Base-by-base conservation (phyloP, 768 basidiomycete species). In the Suillus occidentalis region DNA sequence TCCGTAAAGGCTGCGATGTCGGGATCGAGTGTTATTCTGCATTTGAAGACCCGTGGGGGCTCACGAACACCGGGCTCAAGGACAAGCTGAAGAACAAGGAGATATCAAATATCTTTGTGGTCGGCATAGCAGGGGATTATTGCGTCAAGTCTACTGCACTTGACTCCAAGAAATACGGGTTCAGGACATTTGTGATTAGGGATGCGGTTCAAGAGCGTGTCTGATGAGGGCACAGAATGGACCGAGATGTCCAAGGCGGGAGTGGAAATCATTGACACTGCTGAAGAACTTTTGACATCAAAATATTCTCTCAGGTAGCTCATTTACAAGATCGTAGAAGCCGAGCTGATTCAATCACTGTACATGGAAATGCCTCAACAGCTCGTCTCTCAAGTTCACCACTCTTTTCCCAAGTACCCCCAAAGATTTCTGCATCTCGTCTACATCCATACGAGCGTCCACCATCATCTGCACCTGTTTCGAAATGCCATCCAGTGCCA, bases 21-120 rank as follows among this genome's bases (percentile, higher is more conserved):
- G 80, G 78, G 39, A 81, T 93, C 68, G 93, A 95, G 72, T 87
- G 87, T 50, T 95, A 95, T 72, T 91, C 89, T n/a, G 92, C 89
- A 1, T 94, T 94, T 71, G 81, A 79, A 56, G 87, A 89, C 69
- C 82, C 84, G 50, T 84, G 85, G 80, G 80, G 79, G 31, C 77
- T 79, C 63, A 66, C 77, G 60, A 72, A 77, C 63, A 87, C 85
- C 10, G 79, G 80, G 8, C 81, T 89, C n/a, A 80, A 81, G 60
- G 70, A 61, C 28, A 65, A 80, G 34, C 75, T 89, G 59, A 69
- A 73, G 63, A 74, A 75, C 52, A 75, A 78, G 49, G 77, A 72
- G 1, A 80, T 91, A 13, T 83, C 83, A 16, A 84, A 87, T 63
- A 76, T 94, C 20, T 87, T 86, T 62, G 73, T 92, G 43, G 83